Conservation (phyloP, 305 asterid genomes). For the Caryopteris hybrid region DNA sequence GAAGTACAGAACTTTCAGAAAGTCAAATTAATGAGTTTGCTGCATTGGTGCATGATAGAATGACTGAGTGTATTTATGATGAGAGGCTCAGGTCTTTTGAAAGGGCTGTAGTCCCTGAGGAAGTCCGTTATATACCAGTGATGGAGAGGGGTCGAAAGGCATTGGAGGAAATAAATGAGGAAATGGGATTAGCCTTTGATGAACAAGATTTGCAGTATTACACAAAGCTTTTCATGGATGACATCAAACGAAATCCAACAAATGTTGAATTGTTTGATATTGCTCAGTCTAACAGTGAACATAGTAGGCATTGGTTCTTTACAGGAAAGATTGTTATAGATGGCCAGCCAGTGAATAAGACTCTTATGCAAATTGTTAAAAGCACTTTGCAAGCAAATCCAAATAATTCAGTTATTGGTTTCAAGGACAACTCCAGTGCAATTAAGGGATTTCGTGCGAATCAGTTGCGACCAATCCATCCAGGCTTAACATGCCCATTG, state of each 20-base stretch:
- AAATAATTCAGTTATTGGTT: slow-evolving; percentile 89
- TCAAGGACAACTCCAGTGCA: slow-evolving; percentile 96
- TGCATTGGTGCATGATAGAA: slow-evolving; percentile 82
- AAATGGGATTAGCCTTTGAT: slow-evolving; percentile 97
- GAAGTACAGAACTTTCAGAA: slow-evolving; percentile 42
- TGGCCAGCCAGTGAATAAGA: slow-evolving; percentile 61
- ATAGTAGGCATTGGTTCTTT: slow-evolving; percentile 98
- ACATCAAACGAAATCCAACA: slow-evolving; percentile 76
- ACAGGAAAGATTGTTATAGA: slow-evolving; percentile 81
- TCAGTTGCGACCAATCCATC: slow-evolving; percentile 60
- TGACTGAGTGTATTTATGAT: slow-evolving; percentile 83
- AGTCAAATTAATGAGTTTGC: slow-evolving; percentile 68
- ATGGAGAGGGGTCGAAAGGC: slow-evolving; percentile 91
- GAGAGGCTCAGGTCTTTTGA: slow-evolving; percentile 74
- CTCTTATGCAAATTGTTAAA: slow-evolving; percentile 94
- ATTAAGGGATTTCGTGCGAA: slow-evolving; percentile 78
- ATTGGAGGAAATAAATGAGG: slow-evolving; percentile 74
- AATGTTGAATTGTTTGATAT: slow-evolving; percentile 91
- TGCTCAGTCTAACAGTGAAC: slow-evolving; percentile 98
- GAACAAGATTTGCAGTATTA: slow-evolving; percentile 90
- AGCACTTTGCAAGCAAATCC: slow-evolving; percentile 82
- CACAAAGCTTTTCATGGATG: slow-evolving; percentile 81
- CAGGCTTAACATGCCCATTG: slow-evolving; percentile 72
- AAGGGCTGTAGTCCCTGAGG: slow-evolving; percentile 64
- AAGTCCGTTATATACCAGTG: slow-evolving; percentile 65